Percentiles rank a stretch among this genome's conserved stretches.
phyloP scores from a whole-genome alignment of 495 filamentous ascomycete genomes.

The Podospora tetraspora region DNA sequence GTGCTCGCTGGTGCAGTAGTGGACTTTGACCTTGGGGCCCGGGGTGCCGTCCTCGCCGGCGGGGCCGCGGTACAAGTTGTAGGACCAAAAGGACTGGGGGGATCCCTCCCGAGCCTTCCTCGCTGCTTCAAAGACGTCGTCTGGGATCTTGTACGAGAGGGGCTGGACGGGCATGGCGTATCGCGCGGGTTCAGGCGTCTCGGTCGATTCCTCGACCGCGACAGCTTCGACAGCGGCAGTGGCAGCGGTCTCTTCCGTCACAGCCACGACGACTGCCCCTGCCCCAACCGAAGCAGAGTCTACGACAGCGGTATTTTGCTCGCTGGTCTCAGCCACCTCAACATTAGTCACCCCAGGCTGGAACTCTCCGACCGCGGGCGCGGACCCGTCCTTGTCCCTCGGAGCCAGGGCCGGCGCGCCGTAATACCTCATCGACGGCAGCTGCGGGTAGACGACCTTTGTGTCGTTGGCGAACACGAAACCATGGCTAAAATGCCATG shows the following conservation, averaged over 20 bases:
- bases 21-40: constrained; percentile 51
- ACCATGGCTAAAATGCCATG: constrained; percentile 39
- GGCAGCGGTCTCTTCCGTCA: not conserved
- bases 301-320: not conserved
- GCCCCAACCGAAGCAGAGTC: not conserved
- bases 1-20: constrained; percentile 67
- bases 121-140: constrained; percentile 40
- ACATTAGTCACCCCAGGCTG: not conserved
- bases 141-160: constrained; percentile 42
- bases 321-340: not conserved
- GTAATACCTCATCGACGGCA: constrained; percentile 11
- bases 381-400: not conserved
- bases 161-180: constrained; percentile 31
- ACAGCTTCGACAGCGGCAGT: not conserved
- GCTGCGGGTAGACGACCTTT: constrained; percentile 20
- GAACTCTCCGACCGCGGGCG: not conserved
- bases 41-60: constrained; percentile 24
- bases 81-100: constrained; percentile 58
- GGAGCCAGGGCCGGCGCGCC: constrained; percentile 6
- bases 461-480: constrained; percentile 32
- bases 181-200: not conserved
- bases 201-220: not conserved
- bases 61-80: constrained; percentile 55
- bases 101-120: constrained; percentile 36
- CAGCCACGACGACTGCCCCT: not conserved